A percentile compares a stretch with the other conserved stretches of the same genome.
Conservation (phyloP, 176 grass and related monocot species). For the Dactylis glomerata region DNA sequence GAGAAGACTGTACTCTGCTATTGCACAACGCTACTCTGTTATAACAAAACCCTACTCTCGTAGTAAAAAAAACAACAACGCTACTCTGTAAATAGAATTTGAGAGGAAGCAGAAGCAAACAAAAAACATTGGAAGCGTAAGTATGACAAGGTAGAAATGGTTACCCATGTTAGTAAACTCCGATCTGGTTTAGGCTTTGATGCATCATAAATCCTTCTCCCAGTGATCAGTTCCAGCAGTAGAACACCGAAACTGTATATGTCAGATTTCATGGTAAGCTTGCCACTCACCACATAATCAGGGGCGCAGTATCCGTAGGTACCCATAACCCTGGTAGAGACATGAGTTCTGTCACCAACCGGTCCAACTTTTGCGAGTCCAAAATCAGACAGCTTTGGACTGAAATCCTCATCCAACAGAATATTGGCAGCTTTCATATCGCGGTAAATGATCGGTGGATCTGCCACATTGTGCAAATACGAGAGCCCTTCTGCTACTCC, state of each 20-base stretch:
- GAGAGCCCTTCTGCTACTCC: conserved; percentile 80
- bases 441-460: conserved; percentile 87
- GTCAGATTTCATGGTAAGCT: conserved; percentile 85
- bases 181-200: conserved; percentile 54
- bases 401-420: conserved; percentile 72
- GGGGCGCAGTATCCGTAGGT: conserved; percentile 96
- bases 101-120: background rate
- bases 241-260: conserved; percentile 95
- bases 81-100: too few species aligned
- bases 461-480: conserved; percentile 84
- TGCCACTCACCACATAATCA: conserved; percentile 82
- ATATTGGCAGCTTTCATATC: conserved; percentile 94
- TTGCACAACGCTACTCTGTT: background rate
- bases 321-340: conserved; percentile 96
- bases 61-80: too few species aligned
- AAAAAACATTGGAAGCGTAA: background rate
- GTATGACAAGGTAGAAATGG: conserved; percentile 4
- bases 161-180: conserved; percentile 75
- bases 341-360: conserved; percentile 73
- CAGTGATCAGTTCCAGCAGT: conserved; percentile 83
- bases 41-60: background rate
- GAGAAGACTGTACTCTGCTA: background rate
- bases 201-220: conserved; percentile 72
- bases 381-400: conserved; percentile 95
- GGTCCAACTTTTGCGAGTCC: conserved; percentile 91